Evolutionary conservation across 768 basidiomycete species (phyloP).

Genomic region (Boletus pseudo-olivaceus): DNA sequence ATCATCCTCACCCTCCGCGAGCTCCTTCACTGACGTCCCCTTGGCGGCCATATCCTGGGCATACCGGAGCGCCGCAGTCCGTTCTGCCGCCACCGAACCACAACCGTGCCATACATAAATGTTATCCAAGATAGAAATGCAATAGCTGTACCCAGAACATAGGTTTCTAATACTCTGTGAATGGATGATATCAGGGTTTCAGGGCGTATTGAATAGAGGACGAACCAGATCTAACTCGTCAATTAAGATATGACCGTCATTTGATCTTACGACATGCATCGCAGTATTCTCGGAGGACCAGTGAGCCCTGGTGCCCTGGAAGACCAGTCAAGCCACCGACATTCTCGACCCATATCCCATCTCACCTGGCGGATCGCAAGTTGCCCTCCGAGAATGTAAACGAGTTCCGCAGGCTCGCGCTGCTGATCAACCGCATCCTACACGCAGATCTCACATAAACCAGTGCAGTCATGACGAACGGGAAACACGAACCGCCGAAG

Average conservation of each 20-base stretch:
- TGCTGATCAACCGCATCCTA: slow-evolving; percentile 50
- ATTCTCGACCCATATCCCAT: slow-evolving; percentile 1
- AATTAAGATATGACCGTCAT: slow-evolving; percentile 49
- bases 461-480: not conserved
- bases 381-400: slow-evolving; percentile 62
- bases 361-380: slow-evolving; percentile 73
- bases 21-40: slow-evolving; percentile 45
- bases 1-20: slow-evolving; percentile 63
- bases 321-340: slow-evolving; percentile 4
- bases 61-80: slow-evolving; percentile 59
- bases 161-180: slow-evolving; percentile 58
- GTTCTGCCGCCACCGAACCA: slow-evolving; percentile 60
- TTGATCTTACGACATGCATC: slow-evolving; percentile 69
- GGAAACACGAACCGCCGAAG: slow-evolving; percentile 47
- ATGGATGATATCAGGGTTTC: slow-evolving; percentile 3
- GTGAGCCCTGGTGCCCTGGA: slow-evolving; percentile 63
- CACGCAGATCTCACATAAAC: not conserved
- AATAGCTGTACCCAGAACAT: slow-evolving; percentile 85
- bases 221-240: slow-evolving; percentile 72
- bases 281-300: slow-evolving; percentile 80
- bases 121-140: slow-evolving; percentile 63
- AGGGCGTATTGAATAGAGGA: not conserved
- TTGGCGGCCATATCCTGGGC: slow-evolving; percentile 44
- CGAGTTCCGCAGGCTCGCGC: slow-evolving; percentile 60
- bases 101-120: slow-evolving; percentile 81